Conservation (phyloP, 352 stramenopile species). For the Thalassiosira allenii region DNA sequence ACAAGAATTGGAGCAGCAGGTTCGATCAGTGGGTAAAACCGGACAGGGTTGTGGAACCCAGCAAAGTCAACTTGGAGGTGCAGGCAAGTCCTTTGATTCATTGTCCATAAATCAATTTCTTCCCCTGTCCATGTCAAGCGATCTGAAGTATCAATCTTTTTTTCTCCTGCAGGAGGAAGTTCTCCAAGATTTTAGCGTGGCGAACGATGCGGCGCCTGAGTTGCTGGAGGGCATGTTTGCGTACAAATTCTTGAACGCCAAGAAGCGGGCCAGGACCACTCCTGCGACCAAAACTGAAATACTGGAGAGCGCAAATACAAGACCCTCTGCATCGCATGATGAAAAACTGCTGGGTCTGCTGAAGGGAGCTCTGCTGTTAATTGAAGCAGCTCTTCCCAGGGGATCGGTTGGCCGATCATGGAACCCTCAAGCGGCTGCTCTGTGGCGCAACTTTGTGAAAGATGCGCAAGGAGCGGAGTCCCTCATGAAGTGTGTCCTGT, state of each 20-base stretch:
- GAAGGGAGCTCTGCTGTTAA: slow-evolving; percentile 81
- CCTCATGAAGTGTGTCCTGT: slow-evolving; percentile 78
- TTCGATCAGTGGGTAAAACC: slow-evolving; percentile 84
- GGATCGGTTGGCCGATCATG: slow-evolving; percentile 79
- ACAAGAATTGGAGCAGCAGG: slow-evolving; percentile 82
- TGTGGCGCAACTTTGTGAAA: slow-evolving; percentile 79
- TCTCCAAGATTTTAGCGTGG: slow-evolving; percentile 60
- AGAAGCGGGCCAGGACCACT: slow-evolving; percentile 69
- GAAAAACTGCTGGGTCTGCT: slow-evolving; percentile 72
- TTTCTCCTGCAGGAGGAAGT: slow-evolving; percentile 77
- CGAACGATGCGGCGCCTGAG: slow-evolving; percentile 51
- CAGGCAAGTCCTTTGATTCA: slow-evolving; percentile 49
- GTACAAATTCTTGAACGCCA: slow-evolving; percentile 66
- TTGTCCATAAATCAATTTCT: not conserved
- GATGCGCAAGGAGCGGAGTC: slow-evolving; percentile 66
- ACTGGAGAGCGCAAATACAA: slow-evolving; percentile 55
- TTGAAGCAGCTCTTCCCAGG: slow-evolving; percentile 81
- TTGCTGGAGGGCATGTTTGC: slow-evolving; percentile 73
- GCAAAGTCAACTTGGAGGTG: slow-evolving; percentile 73
- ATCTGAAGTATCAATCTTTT: too few species aligned
- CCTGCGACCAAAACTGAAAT: slow-evolving; percentile 66
- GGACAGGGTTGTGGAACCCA: slow-evolving; percentile 78
- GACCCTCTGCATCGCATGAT: slow-evolving; percentile 58
- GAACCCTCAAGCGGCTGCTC: slow-evolving; percentile 62
- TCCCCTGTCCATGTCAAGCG: not conserved